phyloP scores from a whole-genome alignment of 2,329 filamentous ascomycete genomes.

The Didymella sp. region DNA sequence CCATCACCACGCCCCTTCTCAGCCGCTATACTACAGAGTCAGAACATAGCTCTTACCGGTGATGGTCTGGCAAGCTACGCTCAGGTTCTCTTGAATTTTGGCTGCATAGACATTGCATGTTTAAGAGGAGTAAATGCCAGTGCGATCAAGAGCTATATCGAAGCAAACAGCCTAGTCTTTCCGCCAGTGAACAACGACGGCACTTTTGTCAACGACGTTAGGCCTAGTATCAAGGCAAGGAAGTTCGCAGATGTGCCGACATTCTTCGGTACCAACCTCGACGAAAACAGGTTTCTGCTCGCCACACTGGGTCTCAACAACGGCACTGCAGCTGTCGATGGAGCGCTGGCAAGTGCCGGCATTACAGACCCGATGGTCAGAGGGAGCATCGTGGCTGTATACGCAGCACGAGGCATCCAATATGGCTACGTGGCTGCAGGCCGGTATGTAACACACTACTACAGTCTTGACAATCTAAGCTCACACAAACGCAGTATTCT shows the following conservation, averaged over 20 bases:
- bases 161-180: constrained; percentile 16
- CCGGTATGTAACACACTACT: background rate
- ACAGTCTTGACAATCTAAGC: background rate
- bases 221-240: constrained; percentile 10
- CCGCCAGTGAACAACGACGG: constrained; percentile 23
- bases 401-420: constrained; percentile 8
- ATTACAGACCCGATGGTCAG: constrained; percentile 10
- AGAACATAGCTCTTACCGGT: constrained; percentile 17
- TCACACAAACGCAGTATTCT: constrained; percentile 5
- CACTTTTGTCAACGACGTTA: constrained; percentile 18
- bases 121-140: constrained; percentile 9
- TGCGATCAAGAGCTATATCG: constrained; percentile 19
- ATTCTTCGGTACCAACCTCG: constrained; percentile 19
- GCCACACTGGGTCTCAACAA: constrained; percentile 13
- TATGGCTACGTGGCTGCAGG: constrained; percentile 8
- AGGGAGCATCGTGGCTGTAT: constrained; percentile 9
- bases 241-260: constrained; percentile 22
- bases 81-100: constrained; percentile 17
- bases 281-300: constrained; percentile 21
- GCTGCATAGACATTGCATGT: constrained; percentile 16
- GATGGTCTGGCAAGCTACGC: constrained; percentile 18
- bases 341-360: constrained; percentile 4
- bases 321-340: constrained; percentile 10
- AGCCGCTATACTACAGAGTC: constrained; percentile 35
- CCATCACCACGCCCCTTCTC: constrained; percentile 28